Evolutionary conservation across 495 filamentous ascomycete species (phyloP).

Genomic region (Annulohypoxylon bovei): DNA sequence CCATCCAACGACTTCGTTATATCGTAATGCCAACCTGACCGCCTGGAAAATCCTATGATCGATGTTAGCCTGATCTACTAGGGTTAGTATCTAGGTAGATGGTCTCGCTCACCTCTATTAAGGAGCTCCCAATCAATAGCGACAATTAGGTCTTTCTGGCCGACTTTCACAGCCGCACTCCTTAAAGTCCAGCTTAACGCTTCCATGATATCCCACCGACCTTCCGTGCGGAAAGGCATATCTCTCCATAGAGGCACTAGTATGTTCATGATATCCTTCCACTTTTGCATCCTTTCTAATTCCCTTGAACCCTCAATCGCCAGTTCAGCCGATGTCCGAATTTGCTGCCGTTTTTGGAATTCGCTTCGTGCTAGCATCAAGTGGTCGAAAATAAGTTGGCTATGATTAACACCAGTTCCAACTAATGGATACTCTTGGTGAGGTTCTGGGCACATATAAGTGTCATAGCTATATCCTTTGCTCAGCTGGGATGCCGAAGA

Average conservation of each 20-base stretch:
- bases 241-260: constrained; percentile 77
- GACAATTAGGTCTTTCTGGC: constrained; percentile 72
- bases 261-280: constrained; percentile 71
- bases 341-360: constrained; percentile 71
- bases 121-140: constrained; percentile 88
- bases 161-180: constrained; percentile 71
- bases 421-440: constrained; percentile 72
- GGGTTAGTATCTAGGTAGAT: constrained; percentile 19
- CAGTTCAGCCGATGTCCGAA: constrained; percentile 72
- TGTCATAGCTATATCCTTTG: constrained; percentile 79
- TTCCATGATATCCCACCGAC: constrained; percentile 82
- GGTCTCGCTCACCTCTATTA: constrained; percentile 65
- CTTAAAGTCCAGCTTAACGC: constrained; percentile 78
- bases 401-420: constrained; percentile 71
- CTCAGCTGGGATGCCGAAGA: constrained; percentile 74
- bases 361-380: constrained; percentile 70
- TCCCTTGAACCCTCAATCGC: constrained; percentile 76
- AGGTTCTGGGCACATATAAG: constrained; percentile 83
- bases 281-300: constrained; percentile 68
- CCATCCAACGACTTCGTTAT: constrained; percentile 74
- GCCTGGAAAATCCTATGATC: constrained; percentile 66
- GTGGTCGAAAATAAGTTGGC: constrained; percentile 66
- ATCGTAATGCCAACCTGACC: constrained; percentile 74
- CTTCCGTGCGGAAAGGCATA: constrained; percentile 77
- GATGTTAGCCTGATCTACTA: constrained; percentile 17